Conservation (phyloP, 2,329 filamentous ascomycete species). For the Colletotrichum aenigma region DNA sequence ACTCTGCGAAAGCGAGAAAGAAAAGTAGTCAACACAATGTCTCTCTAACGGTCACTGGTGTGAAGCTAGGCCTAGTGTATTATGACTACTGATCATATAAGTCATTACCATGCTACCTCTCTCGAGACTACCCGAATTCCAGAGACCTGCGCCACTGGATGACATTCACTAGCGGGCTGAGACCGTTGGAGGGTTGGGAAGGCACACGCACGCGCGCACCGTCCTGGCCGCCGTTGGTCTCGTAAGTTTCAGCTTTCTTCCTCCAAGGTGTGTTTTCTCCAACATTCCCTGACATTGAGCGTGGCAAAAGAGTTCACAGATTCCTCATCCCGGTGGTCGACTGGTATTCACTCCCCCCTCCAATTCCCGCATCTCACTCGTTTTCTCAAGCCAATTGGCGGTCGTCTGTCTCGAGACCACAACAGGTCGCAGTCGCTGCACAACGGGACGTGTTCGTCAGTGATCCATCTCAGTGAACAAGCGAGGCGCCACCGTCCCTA, state of each 20-base stretch:
- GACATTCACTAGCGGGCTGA: neutral
- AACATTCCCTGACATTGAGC: neutral
- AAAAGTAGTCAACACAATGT: neutral
- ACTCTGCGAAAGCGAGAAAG: neutral
- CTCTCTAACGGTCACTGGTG: neutral
- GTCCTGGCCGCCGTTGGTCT: neutral
- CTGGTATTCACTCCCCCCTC: neutral
- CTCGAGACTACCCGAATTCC: neutral
- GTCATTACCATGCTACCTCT: neutral
- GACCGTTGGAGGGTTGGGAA: slow-evolving; percentile 4
- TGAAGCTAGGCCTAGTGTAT: neutral
- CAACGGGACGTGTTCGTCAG: neutral
- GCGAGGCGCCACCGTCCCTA: neutral
- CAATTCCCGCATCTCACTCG: neutral
- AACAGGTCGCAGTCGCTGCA: neutral
- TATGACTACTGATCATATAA: neutral
- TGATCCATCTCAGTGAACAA: neutral
- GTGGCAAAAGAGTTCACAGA: neutral
- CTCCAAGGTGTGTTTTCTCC: slow-evolving; percentile 14
- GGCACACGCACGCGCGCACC: neutral
- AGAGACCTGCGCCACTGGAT: neutral
- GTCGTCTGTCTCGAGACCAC: neutral
- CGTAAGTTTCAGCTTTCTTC: slow-evolving; percentile 15
- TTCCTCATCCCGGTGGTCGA: neutral
- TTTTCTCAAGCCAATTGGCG: neutral